Evolutionary conservation across 1,284 basidiomycete species (phyloP).

Genomic region (Amylostereum areolatum): DNA sequence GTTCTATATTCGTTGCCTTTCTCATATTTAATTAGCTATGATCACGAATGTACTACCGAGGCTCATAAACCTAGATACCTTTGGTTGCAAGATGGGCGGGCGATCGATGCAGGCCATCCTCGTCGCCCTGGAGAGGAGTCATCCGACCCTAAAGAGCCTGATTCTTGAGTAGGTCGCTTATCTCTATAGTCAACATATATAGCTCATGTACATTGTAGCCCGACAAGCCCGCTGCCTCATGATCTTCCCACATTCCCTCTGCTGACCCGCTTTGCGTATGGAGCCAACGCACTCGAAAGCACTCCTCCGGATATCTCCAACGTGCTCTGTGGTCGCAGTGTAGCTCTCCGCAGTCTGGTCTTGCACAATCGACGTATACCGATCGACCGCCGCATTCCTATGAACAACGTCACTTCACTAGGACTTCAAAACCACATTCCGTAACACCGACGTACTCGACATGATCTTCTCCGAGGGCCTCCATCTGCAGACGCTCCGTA

Average conservation of each 20-base stretch:
- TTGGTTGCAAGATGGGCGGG: constrained; percentile 51
- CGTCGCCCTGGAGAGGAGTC: constrained; percentile 42
- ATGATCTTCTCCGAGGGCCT: constrained; percentile 54
- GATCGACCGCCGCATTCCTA: constrained; percentile 47
- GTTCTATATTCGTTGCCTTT: no score
- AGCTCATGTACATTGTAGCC: no score
- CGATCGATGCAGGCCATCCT: constrained; percentile 49
- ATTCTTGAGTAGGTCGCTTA: constrained; percentile 41
- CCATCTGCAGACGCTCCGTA: constrained; percentile 56
- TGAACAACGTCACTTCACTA: constrained; percentile 59
- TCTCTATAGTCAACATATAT: no score
- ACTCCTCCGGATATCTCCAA: constrained; percentile 30
- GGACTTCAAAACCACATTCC: constrained; percentile 53
- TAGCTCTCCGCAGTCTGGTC: constrained; percentile 47
- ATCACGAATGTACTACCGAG: constrained; percentile 62
- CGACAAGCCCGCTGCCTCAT: constrained; percentile 5
- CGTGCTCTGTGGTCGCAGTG: constrained; percentile 49
- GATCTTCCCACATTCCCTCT: constrained; percentile 48
- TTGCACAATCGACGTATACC: constrained; percentile 51
- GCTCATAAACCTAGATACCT: constrained; percentile 48
- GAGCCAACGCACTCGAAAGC: constrained; percentile 31
- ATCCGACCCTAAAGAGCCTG: constrained; percentile 47
- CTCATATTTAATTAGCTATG: no score
- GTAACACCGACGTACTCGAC: constrained; percentile 43
- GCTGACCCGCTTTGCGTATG: constrained; percentile 53